phyloP scores from a whole-genome alignment of 2,329 filamentous ascomycete genomes.

The Aspergillus quadrilineatus region DNA sequence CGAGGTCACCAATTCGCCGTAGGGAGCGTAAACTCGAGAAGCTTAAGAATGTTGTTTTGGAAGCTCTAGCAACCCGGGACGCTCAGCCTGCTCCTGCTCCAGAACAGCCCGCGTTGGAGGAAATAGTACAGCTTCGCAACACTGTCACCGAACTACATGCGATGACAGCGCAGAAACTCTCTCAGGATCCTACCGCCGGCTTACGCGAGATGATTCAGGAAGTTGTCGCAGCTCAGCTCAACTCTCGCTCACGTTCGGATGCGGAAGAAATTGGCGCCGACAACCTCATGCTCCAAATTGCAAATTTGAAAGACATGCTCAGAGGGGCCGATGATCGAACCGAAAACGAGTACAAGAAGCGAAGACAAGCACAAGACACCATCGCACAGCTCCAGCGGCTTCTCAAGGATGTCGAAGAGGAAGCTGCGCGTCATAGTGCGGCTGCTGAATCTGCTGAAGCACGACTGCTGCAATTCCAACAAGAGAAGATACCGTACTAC shows the following conservation, averaged over 20 bases:
- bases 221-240: slow-evolving; percentile 59
- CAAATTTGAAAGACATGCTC: slow-evolving; percentile 69
- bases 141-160: slow-evolving; percentile 40
- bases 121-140: slow-evolving; percentile 40
- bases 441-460: slow-evolving; percentile 65
- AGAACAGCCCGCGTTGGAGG: slow-evolving; percentile 31
- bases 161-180: slow-evolving; percentile 41
- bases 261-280: slow-evolving; percentile 53
- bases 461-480: slow-evolving; percentile 61
- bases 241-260: slow-evolving; percentile 51
- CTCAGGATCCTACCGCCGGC: slow-evolving; percentile 48
- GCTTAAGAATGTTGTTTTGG: slow-evolving; percentile 66
- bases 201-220: slow-evolving; percentile 65
- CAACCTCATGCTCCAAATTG: slow-evolving; percentile 57
- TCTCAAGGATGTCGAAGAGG: slow-evolving; percentile 64
- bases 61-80: slow-evolving; percentile 59
- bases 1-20: slow-evolving; percentile 66
- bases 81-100: slow-evolving; percentile 24
- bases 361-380: slow-evolving; percentile 69
- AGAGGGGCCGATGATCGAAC: slow-evolving; percentile 62
- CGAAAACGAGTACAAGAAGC: slow-evolving; percentile 62
- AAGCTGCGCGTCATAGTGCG: slow-evolving; percentile 47
- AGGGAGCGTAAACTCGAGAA: slow-evolving; percentile 79
- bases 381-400: slow-evolving; percentile 70
- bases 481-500: slow-evolving; percentile 68